A percentile compares a stretch with the other conserved stretches of the same genome.
Conservation (phyloP, 2,329 filamentous ascomycete species). For the Neoascochyta sp. region DNA sequence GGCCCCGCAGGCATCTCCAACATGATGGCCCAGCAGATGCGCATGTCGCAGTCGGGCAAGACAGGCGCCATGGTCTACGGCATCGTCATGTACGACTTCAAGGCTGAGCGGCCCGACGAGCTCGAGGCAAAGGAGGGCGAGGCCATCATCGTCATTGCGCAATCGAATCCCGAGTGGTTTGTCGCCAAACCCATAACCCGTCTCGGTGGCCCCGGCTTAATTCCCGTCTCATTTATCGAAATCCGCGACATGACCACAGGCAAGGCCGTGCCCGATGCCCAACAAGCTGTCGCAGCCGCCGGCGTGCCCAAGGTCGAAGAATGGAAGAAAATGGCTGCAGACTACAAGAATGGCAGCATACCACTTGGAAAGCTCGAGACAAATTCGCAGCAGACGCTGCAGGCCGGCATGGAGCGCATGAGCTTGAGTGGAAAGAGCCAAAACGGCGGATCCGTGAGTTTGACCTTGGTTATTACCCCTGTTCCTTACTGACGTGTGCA, state of each 20-base stretch:
- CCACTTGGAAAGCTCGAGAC: constrained; percentile 83
- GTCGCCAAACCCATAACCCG: constrained; percentile 98
- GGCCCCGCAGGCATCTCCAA: constrained; percentile 14
- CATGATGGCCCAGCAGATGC: constrained; percentile 25
- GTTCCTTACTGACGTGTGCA: constrained; percentile 1
- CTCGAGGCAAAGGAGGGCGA: constrained; percentile 92
- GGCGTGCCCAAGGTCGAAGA: constrained; percentile 94
- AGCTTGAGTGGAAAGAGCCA: constrained; percentile 56
- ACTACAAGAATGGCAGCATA: constrained; percentile 99
- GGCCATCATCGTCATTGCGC: constrained; percentile 96
- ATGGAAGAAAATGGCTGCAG: constrained; percentile 99
- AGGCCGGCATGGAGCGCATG: constrained; percentile 68
- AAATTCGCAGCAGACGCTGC: constrained; percentile 47
- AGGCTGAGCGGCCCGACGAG: constrained; percentile 92
- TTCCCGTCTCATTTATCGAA: constrained; percentile 95
- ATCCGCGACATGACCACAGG: constrained; percentile 91
- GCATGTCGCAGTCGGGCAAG: constrained; percentile 47
- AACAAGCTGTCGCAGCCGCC: constrained; percentile 80
- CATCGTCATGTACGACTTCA: constrained; percentile 94
- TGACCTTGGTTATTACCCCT: constrained; percentile 16
- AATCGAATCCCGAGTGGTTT: constrained; percentile 98
- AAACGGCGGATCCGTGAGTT: constrained; percentile 33
- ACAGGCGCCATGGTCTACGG: constrained; percentile 89
- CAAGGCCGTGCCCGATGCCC: constrained; percentile 72
- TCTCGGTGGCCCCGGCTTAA: constrained; percentile 89